A percentile compares a stretch with the other conserved stretches of the same genome.
These are phyloP conservation scores for Suillus cothurnatus DNA, from an alignment of 768 basidiomycete genomes.

Conservation along the genomic window DNA sequence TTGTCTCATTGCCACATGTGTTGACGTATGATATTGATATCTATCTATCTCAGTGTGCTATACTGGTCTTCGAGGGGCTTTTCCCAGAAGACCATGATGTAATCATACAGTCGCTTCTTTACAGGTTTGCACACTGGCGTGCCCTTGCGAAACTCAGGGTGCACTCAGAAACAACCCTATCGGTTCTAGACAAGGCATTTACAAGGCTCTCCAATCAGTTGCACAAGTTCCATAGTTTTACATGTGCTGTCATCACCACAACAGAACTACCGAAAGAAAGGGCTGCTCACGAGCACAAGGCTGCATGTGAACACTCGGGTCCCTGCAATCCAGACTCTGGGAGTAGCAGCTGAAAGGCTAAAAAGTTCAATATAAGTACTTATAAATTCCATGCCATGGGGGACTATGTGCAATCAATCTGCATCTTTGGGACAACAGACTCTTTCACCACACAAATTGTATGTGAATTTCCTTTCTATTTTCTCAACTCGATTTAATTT, in stretches of 20 bases:
- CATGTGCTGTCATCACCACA: background rate
- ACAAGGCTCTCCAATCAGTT: background rate
- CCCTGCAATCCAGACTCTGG: too few species aligned
- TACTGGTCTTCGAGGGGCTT: conserved; percentile 36
- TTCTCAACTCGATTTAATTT: too few species aligned
- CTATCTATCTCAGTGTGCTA: conserved; percentile 22
- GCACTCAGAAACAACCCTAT: conserved; percentile 22
- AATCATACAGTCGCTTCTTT: conserved; percentile 15
- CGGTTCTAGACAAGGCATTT: background rate
- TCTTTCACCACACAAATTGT: background rate
- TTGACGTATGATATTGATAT: background rate
- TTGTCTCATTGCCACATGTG: too few species aligned
- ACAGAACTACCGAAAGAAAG: background rate
- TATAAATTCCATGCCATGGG: background rate
- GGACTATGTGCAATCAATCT: background rate
- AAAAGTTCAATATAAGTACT: background rate
- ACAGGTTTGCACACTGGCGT: conserved; percentile 17
- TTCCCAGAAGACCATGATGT: conserved; percentile 9
- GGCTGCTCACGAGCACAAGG: background rate
- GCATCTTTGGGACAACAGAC: background rate
- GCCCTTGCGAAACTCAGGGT: conserved; percentile 31
- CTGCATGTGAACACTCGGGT: too few species aligned
- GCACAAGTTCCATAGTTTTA: background rate
- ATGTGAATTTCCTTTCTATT: background rate
- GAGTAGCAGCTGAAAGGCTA: background rate